Evolutionary conservation across 768 basidiomycete genomes (phyloP).

Genomic region (Rhizopogon sp.): DNA sequence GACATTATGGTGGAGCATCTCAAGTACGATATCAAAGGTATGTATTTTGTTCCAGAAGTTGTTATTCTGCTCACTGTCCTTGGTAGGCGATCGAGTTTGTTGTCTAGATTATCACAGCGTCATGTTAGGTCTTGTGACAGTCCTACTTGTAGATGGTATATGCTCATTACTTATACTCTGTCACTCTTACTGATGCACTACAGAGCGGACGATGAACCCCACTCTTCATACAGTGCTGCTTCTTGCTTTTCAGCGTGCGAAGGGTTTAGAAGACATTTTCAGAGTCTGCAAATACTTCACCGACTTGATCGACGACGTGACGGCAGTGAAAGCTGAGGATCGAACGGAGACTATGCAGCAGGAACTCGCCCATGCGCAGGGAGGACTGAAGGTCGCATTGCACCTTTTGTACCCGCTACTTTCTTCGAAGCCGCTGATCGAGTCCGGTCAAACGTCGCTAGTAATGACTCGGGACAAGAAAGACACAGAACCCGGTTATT

Average conservation of each 20-base stretch:
- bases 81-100: conserved; percentile 35
- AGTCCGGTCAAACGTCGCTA: conserved; percentile 77
- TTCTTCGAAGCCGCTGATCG: conserved; percentile 75
- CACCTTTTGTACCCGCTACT: conserved; percentile 73
- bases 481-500: conserved; percentile 72
- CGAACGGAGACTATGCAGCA: conserved; percentile 54
- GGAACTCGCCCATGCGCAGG: conserved; percentile 71
- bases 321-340: conserved; percentile 45
- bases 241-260: conserved; percentile 62
- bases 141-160: conserved; percentile 58
- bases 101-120: conserved; percentile 49
- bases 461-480: conserved; percentile 73
- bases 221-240: conserved; percentile 82
- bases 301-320: conserved; percentile 50
- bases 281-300: conserved; percentile 51
- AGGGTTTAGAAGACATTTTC: conserved; percentile 68
- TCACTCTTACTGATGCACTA: background rate
- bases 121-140: conserved; percentile 46
- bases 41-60: conserved; percentile 2
- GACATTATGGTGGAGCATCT: conserved; percentile 71
- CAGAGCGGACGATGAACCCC: conserved; percentile 73
- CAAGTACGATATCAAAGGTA: conserved; percentile 46
- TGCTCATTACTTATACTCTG: background rate
- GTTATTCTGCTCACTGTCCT: background rate
- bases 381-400: conserved; percentile 76